phyloP scores from a whole-genome alignment of 148 eudicot genomes.

The Rhododendron griersonianum region DNA sequence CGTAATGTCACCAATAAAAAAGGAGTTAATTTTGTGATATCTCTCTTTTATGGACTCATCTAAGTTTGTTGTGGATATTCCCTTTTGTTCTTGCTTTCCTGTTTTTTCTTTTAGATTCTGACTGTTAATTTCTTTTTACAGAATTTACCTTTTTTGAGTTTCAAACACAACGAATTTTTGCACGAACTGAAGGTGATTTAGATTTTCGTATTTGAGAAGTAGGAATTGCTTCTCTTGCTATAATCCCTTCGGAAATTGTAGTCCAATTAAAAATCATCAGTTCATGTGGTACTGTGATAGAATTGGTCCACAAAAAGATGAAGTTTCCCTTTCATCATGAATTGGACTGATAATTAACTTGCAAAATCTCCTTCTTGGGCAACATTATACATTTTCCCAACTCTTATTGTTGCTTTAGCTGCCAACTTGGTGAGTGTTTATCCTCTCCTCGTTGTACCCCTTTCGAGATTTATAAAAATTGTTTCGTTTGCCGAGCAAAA shows the following conservation, averaged over 20 bases:
- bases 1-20: neutral
- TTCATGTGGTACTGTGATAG: neutral
- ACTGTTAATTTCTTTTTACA: neutral
- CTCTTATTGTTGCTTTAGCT: neutral
- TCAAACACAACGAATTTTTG: neutral
- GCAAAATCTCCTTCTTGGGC: neutral
- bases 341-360: neutral
- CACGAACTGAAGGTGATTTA: neutral
- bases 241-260: neutral
- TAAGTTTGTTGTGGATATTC: neutral
- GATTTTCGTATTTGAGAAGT: neutral
- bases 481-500: no score
- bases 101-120: neutral
- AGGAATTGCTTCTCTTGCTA: neutral
- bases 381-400: neutral
- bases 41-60: slow-evolving; percentile 1
- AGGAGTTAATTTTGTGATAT: neutral
- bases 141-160: neutral
- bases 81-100: neutral
- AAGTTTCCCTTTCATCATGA: neutral
- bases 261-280: neutral
- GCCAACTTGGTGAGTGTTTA: slow-evolving; percentile 10
- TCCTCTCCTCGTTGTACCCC: no score
- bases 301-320: neutral
- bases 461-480: no score